Evolutionary conservation across 2,329 filamentous ascomycete genomes (phyloP).

Genomic region (Fusarium sulawesiense): DNA sequence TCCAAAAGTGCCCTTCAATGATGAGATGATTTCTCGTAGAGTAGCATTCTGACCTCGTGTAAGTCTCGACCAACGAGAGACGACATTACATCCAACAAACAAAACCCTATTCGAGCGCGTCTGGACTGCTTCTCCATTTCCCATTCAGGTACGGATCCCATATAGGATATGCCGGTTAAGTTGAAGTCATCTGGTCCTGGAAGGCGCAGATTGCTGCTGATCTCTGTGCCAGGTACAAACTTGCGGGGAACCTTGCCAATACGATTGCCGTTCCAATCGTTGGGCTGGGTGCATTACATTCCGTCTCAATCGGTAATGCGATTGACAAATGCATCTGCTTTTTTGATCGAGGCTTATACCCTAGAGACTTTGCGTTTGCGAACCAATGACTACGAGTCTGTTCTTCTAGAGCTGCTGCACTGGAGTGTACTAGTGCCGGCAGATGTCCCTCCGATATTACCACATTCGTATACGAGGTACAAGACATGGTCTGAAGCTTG

Average conservation of each 20-base stretch:
- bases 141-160: not conserved
- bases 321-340: rapidly evolving
- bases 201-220: rapidly evolving
- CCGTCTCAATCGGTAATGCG: not conserved
- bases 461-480: not conserved
- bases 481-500: not conserved
- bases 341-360: not conserved
- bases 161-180: not conserved
- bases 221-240: not conserved
- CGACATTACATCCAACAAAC: not conserved
- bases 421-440: not conserved
- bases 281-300: too few relatives aligned
- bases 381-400: rapidly evolving
- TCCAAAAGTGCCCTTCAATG: not conserved
- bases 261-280: not conserved
- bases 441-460: not conserved
- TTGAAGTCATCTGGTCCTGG: not conserved
- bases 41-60: too few relatives aligned
- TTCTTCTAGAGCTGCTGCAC: not conserved
- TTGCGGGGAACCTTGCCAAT: not conserved
- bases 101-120: not conserved
- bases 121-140: rapidly evolving
- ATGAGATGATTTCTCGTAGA: too few relatives aligned
- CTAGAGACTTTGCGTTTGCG: not conserved
- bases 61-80: not conserved